Evolutionary conservation across 140 eudicot species (phyloP).

Genomic region (Cichorium intybus): DNA sequence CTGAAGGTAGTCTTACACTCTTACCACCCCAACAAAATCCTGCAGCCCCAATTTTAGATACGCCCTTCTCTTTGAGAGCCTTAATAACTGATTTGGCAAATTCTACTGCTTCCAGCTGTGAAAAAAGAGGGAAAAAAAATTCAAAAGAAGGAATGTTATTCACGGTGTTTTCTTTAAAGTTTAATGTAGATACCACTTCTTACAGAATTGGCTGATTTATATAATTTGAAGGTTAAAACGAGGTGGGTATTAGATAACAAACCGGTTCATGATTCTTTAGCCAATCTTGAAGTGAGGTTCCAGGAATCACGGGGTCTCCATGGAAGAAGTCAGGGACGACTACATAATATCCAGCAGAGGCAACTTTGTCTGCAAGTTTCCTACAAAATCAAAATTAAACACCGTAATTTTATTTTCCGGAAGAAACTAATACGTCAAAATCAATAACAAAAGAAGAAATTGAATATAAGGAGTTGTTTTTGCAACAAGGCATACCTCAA

Average conservation of each 20-base stretch:
- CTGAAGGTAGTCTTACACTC: slow-evolving; percentile 44
- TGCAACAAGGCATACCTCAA: slow-evolving; percentile 42
- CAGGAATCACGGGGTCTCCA: slow-evolving; percentile 49
- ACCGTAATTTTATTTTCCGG: neutral
- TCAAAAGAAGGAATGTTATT: neutral
- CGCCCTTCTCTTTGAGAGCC: slow-evolving; percentile 68
- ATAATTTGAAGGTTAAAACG: neutral
- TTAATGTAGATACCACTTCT: neutral
- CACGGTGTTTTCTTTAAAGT: neutral
- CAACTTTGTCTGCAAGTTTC: slow-evolving; percentile 62
- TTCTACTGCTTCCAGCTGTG: slow-evolving; percentile 30
- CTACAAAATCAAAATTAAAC: slow-evolving; percentile 23
- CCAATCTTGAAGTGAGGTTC: slow-evolving; percentile 38
- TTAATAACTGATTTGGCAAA: slow-evolving; percentile 49
- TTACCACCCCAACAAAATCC: slow-evolving; percentile 92
- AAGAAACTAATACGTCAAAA: neutral
- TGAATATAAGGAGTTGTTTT: neutral
- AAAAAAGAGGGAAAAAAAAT: neutral
- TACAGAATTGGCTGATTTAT: neutral
- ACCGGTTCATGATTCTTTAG: slow-evolving; percentile 60
- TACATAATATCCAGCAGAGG: slow-evolving; percentile 59
- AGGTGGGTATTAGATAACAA: slow-evolving; percentile 17
- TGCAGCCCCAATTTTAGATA: slow-evolving; percentile 63
- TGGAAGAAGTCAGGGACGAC: slow-evolving; percentile 57
- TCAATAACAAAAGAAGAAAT: neutral